These are phyloP conservation scores for Angophora floribunda DNA, from an alignment of 345 rosid genomes.

Conservation along the genomic window DNA sequence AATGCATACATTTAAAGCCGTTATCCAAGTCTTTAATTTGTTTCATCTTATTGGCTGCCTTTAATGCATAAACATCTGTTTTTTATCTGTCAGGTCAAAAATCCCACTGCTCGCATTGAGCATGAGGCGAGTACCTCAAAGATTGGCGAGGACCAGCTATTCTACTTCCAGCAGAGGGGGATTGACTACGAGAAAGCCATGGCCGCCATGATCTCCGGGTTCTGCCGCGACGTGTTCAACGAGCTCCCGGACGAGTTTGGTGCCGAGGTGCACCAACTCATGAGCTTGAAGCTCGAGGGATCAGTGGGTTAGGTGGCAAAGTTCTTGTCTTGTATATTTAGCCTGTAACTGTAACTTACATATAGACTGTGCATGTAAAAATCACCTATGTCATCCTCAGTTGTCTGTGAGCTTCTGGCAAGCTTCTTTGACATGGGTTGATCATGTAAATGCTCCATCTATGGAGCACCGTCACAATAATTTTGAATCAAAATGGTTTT, in stretches of 20 bases:
- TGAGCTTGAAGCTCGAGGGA: slow-evolving; percentile 94
- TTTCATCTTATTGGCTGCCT: neutral
- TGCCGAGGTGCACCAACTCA: slow-evolving; percentile 82
- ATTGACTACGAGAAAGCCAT: slow-evolving; percentile 89
- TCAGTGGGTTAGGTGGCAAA: slow-evolving; percentile 60
- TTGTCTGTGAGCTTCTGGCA: neutral
- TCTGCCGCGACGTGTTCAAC: slow-evolving; percentile 84
- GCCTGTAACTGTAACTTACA: neutral
- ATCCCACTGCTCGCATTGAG: slow-evolving; percentile 78
- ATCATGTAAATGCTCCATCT: neutral
- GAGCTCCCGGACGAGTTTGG: slow-evolving; percentile 91
- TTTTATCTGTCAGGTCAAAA: slow-evolving; percentile 56
- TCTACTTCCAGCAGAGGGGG: slow-evolving; percentile 98
- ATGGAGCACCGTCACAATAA: neutral
- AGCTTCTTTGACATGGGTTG: neutral
- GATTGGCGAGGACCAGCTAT: slow-evolving; percentile 87
- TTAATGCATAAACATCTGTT: neutral
- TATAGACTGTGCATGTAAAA: neutral
- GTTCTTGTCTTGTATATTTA: neutral
- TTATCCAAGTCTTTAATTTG: neutral
- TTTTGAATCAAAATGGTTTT: neutral
- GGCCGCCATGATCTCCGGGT: slow-evolving; percentile 96
- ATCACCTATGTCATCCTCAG: neutral
- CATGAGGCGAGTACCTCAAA: slow-evolving; percentile 98
- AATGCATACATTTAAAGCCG: neutral